Conservation (phyloP, 129 eudicot genomes). For the Silybum marianum region DNA sequence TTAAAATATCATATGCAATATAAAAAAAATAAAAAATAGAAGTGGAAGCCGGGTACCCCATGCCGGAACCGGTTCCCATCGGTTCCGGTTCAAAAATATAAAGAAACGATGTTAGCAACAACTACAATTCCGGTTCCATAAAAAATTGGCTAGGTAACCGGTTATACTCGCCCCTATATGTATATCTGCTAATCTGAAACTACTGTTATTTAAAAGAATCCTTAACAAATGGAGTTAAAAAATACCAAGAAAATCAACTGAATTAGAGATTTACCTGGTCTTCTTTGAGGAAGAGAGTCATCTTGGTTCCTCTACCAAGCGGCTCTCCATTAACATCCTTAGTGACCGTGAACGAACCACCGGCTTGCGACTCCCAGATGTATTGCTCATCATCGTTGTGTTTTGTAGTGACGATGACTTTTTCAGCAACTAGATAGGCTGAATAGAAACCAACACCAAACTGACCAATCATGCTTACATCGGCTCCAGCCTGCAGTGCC, state of each 20-base stretch:
- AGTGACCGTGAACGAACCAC: conserved; percentile 85
- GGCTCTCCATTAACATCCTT: conserved; percentile 73
- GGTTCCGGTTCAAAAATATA: no score
- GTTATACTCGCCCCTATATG: no score
- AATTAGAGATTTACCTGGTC: conserved; percentile 56
- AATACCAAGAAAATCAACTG: not conserved
- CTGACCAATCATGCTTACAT: conserved; percentile 96
- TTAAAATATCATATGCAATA: no score
- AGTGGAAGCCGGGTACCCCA: no score
- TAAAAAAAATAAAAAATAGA: no score
- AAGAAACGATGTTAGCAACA: no score
- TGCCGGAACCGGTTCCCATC: no score
- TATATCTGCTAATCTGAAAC: no score
- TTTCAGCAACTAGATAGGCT: conserved; percentile 84
- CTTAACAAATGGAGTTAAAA: no score
- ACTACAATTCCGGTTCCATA: no score
- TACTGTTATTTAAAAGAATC: no score
- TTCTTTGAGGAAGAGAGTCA: conserved; percentile 87
- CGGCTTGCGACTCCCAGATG: conserved; percentile 97
- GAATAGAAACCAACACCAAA: conserved; percentile 95
- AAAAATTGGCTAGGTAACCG: no score
- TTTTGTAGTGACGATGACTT: conserved; percentile 86
- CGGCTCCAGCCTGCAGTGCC: conserved; percentile 89
- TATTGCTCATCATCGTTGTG: conserved; percentile 94
- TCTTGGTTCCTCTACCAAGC: conserved; percentile 86